phyloP scores from a whole-genome alignment of 2,329 filamentous ascomycete genomes.

The Claviceps pusilla region DNA sequence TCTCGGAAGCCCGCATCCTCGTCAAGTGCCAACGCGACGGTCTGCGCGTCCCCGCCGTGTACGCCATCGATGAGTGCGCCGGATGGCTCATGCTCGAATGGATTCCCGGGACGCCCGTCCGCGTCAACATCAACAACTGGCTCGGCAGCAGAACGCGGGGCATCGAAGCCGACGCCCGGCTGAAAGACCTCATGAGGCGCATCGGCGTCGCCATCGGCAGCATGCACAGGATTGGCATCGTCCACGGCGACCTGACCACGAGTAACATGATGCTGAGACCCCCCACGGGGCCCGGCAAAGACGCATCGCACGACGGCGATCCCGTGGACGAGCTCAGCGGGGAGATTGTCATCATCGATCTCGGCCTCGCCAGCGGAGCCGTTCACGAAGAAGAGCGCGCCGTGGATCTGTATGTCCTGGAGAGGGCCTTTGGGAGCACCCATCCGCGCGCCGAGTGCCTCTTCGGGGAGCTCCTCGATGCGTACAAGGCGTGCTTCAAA shows the following conservation, averaged over 20 bases:
- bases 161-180: constrained; percentile 29
- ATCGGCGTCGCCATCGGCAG: constrained; percentile 58
- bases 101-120: constrained; percentile 59
- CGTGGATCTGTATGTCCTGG: constrained; percentile 90
- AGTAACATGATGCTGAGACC: constrained; percentile 79
- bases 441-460: constrained; percentile 72
- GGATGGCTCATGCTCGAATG: constrained; percentile 78
- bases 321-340: constrained; percentile 35
- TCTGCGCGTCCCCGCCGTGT: constrained; percentile 66
- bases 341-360: constrained; percentile 83
- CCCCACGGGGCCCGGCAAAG: constrained; percentile 5
- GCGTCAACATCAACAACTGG: constrained; percentile 54
- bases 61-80: constrained; percentile 47
- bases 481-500: constrained; percentile 62
- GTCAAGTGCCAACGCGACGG: constrained; percentile 65
- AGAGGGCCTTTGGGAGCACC: constrained; percentile 86
- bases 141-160: constrained; percentile 33
- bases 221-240: constrained; percentile 70
- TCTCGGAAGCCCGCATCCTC: constrained; percentile 78
- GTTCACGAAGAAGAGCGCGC: constrained; percentile 81
- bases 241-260: constrained; percentile 92
- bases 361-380: constrained; percentile 74
- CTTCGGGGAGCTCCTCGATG: constrained; percentile 57
- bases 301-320: constrained; percentile 3
- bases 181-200: constrained; percentile 50